phyloP scores from a whole-genome alignment of 257 asterid species.

The Scutellaria minor region DNA sequence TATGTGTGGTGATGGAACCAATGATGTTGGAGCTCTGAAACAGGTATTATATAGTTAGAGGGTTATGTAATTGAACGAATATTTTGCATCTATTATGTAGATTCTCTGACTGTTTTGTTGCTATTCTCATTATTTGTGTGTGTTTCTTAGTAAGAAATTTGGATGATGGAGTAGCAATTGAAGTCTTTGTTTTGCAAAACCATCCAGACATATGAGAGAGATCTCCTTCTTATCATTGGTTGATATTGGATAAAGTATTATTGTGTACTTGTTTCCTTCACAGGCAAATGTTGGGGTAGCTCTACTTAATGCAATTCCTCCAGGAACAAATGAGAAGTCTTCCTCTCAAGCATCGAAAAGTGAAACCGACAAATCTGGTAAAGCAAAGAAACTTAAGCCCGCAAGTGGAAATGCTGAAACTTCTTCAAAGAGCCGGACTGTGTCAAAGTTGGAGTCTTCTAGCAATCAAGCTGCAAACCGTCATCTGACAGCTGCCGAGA shows the following conservation, averaged over 20 bases:
- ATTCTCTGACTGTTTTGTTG: background rate
- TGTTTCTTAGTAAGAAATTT: background rate
- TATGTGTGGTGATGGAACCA: slow-evolving; percentile 99
- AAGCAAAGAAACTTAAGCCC: slow-evolving; percentile 62
- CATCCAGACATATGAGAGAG: background rate
- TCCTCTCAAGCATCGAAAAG: slow-evolving; percentile 60
- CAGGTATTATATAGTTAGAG: slow-evolving; percentile 59
- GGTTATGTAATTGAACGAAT: background rate
- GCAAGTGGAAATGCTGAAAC: slow-evolving; percentile 52
- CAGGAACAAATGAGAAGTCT: slow-evolving; percentile 58
- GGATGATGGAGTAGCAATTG: slow-evolving; percentile 1
- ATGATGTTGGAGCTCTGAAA: slow-evolving; percentile 98
- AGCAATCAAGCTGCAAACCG: slow-evolving; percentile 69
- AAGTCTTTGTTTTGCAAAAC: slow-evolving; percentile 19
- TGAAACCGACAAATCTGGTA: slow-evolving; percentile 61
- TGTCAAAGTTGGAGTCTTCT: slow-evolving; percentile 55
- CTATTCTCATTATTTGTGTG: background rate
- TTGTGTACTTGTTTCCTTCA: slow-evolving; percentile 35
- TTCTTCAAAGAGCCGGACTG: slow-evolving; percentile 52
- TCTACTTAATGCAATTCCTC: slow-evolving; percentile 86
- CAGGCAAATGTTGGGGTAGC: slow-evolving; percentile 98
- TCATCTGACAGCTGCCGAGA: slow-evolving; percentile 78
- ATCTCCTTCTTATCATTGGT: background rate
- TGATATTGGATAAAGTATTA: slow-evolving; percentile 17
- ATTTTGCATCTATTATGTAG: background rate